Evolutionary conservation across 306 rosid species (phyloP).

Genomic region (Glycine latifolia): DNA sequence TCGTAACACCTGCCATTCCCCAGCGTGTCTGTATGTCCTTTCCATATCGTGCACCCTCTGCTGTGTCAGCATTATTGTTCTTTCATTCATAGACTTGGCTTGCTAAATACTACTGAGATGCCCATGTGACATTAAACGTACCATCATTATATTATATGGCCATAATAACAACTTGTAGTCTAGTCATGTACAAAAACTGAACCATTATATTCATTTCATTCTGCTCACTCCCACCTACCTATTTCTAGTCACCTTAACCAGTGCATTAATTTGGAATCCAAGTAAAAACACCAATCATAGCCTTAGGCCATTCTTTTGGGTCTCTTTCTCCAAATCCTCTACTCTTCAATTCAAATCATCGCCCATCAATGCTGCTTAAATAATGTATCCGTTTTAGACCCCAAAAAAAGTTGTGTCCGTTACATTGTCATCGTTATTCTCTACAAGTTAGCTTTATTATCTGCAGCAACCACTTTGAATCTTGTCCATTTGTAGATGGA

Average conservation of each 20-base stretch:
- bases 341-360: no score
- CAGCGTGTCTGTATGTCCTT: constrained; percentile 17
- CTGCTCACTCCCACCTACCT: constrained; percentile 68
- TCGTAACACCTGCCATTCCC: neutral
- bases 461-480: no score
- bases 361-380: constrained; percentile 62
- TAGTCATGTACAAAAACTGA: constrained; percentile 14
- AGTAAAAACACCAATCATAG: constrained; percentile 36
- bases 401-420: neutral
- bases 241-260: constrained; percentile 58
- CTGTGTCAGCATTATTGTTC: constrained; percentile 30
- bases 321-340: constrained; percentile 51
- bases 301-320: neutral
- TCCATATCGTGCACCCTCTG: constrained; percentile 27
- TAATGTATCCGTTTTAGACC: constrained; percentile 57
- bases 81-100: neutral
- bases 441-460: constrained; percentile 10
- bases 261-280: constrained; percentile 65
- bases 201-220: constrained; percentile 56
- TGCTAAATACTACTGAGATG: constrained; percentile 2
- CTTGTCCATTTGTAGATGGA: no score
- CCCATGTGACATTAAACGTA: constrained; percentile 44
- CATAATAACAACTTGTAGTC: no score
- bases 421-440: constrained; percentile 61
- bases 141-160: neutral